Evolutionary conservation across 2,329 filamentous ascomycete genomes (phyloP), one percentile per base, ranked within the genome.

Genomic region (Monilinia aucupariae): DNA sequence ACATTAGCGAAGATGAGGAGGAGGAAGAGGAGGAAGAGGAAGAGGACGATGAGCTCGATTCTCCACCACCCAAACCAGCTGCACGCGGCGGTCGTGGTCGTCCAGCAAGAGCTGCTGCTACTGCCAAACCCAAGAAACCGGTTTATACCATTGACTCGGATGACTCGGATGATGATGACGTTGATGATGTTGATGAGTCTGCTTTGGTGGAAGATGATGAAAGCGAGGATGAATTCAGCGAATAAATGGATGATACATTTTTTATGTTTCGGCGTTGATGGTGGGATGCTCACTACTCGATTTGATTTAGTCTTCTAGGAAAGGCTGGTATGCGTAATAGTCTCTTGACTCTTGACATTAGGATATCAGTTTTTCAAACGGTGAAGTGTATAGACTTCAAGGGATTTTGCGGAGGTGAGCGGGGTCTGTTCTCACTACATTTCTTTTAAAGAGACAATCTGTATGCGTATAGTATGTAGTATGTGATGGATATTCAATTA

Each of bases 141-240:
- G 49, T 63, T 43, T 62, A 62, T 50, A 49, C 41, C 2, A 34
- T 62, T 22, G 54, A 59, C n/a, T 69, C 69, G n/a, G 70, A 71
- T 73, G 50, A 70, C 41, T 22, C n/a, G 43, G 32, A 37, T 27
- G 67, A 69, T 13, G 72, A 74, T 61, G 76, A 78, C 59, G 75
- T 67, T 52, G 72, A 75, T 62, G 76, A 78, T 61, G 75, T 68
- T 50, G 72, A 75, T 45, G 70, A 70, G 12, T 70, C 71, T 34
- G 70, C 68, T 8, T 45, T 72, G 2, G 66, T 69, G 20, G 69
- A 71, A 32, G 71, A 74, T 9, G 72, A 72, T 39, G 65, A 65
- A 22, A 71, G 69, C 58, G 72, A 73, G 60, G 71, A 73, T 66
- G 69, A 73, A 48, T 71, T 71, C 66, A 71, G 68, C 55, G 71